These are phyloP conservation scores for Podospora australis DNA, from an alignment of 495 filamentous ascomycete species.

Conservation along the genomic window DNA sequence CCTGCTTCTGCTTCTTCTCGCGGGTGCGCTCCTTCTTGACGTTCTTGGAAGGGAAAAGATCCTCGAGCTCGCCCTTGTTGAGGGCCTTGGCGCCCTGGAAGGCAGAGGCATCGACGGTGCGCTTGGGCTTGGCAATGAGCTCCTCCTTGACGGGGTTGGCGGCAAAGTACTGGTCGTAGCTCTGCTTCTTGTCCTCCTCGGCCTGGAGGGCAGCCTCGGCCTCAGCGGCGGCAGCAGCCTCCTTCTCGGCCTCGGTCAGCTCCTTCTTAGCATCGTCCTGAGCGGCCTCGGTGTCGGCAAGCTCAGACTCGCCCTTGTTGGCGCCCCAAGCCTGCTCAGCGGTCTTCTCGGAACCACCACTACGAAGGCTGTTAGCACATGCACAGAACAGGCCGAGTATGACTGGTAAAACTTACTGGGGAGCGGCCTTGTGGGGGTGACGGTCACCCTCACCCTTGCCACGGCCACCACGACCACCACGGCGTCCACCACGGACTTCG, in stretches of 20 bases:
- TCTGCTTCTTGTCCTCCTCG: conserved; percentile 73
- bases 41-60: conserved; percentile 66
- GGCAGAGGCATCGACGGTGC: conserved; percentile 47
- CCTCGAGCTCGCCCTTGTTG: conserved; percentile 80
- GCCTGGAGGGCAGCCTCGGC: no score
- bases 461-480: conserved; percentile 44
- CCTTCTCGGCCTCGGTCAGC: conserved; percentile 50
- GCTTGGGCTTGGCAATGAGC: conserved; percentile 50
- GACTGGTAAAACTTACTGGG: conserved; percentile 48
- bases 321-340: conserved; percentile 85
- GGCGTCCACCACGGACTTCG: conserved; percentile 53
- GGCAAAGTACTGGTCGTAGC: conserved; percentile 82
- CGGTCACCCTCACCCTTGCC: conserved; percentile 67
- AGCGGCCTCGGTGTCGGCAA: conserved; percentile 80
- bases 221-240: conserved; percentile 39
- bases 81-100: conserved; percentile 87
- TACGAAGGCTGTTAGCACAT: conserved; percentile 16
- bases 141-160: conserved; percentile 81
- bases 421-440: conserved; percentile 67
- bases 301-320: conserved; percentile 69
- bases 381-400: no score
- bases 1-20: conserved; percentile 86
- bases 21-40: conserved; percentile 83
- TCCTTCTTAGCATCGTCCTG: conserved; percentile 81
- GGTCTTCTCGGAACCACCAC: conserved; percentile 87